Conservation (phyloP, 2,329 filamentous ascomycete genomes). For the Alternaria sp. region DNA sequence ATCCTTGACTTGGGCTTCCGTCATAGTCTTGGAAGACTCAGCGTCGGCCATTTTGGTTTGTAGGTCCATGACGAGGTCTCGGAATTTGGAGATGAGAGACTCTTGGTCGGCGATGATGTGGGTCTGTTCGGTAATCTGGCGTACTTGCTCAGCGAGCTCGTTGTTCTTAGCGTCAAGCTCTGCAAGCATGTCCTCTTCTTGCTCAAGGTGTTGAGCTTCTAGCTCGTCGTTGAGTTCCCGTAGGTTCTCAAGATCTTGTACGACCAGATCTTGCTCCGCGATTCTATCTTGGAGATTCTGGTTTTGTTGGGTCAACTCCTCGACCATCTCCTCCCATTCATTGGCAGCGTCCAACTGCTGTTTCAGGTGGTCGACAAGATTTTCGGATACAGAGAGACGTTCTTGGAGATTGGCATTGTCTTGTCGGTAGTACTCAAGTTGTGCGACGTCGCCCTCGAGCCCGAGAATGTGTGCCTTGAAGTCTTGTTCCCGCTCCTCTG, state of each 20-base stretch:
- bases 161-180: slow-evolving; percentile 89
- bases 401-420: slow-evolving; percentile 74
- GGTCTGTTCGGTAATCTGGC: slow-evolving; percentile 76
- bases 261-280: slow-evolving; percentile 78
- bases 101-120: slow-evolving; percentile 84
- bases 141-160: slow-evolving; percentile 80
- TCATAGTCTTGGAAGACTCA: slow-evolving; percentile 88
- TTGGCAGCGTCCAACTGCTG: slow-evolving; percentile 90
- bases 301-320: slow-evolving; percentile 87
- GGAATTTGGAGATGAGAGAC: slow-evolving; percentile 86
- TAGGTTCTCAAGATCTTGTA: slow-evolving; percentile 86
- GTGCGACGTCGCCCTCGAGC: slow-evolving; percentile 42
- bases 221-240: slow-evolving; percentile 95
- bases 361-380: slow-evolving; percentile 80
- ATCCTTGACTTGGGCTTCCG: slow-evolving; percentile 90
- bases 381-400: slow-evolving; percentile 74
- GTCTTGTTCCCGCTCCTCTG: slow-evolving; percentile 82
- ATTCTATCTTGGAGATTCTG: slow-evolving; percentile 82
- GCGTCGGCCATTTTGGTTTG: slow-evolving; percentile 91
- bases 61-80: slow-evolving; percentile 83
- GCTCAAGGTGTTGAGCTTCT: slow-evolving; percentile 89
- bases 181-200: slow-evolving; percentile 91
- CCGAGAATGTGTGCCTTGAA: slow-evolving; percentile 61
- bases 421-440: slow-evolving; percentile 53
- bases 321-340: slow-evolving; percentile 91